Conservation (phyloP, 768 basidiomycete species). For the Asterophora lycoperdoides region DNA sequence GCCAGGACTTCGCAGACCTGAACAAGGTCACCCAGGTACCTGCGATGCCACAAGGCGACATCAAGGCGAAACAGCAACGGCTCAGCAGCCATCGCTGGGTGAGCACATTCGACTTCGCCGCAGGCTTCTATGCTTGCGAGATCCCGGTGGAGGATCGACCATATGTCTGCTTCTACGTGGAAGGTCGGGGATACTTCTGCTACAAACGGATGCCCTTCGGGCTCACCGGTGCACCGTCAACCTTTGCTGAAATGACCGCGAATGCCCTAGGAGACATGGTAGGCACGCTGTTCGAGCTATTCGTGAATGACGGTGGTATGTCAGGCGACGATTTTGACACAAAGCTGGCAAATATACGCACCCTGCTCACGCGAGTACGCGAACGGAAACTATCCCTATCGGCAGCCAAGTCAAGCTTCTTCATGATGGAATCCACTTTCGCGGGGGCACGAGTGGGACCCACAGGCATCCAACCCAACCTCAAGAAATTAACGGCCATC, state of each 20-base stretch:
- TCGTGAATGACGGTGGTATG: conserved; percentile 36
- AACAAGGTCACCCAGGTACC: conserved; percentile 19
- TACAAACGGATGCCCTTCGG: too few species aligned
- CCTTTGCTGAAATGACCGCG: conserved; percentile 28
- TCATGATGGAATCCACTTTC: conserved; percentile 32
- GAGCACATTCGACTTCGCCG: conserved; percentile 32
- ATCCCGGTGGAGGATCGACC: conserved; percentile 13
- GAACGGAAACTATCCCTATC: too few species aligned
- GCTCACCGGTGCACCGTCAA: too few species aligned
- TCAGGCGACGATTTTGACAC: conserved; percentile 28
- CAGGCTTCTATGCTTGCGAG: conserved; percentile 30
- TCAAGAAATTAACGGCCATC: conserved; percentile 32
- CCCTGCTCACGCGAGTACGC: conserved; percentile 25
- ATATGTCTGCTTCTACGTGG: conserved; percentile 26
- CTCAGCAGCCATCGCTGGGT: conserved; percentile 32
- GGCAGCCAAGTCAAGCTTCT: conserved; percentile 20
- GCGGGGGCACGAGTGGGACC: conserved; percentile 30
- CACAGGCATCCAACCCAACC: conserved; percentile 30
- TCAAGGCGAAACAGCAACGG: conserved; percentile 31
- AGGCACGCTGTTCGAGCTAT: conserved; percentile 26
- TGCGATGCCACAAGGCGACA: too few species aligned
- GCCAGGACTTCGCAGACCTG: conserved; percentile 1
- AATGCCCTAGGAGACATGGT: conserved; percentile 22
- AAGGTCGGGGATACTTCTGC: too few species aligned
- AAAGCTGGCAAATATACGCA: conserved; percentile 27